Base-by-base conservation (phyloP, 78 protist species). In the Polysphondylium violaceum region DNA sequence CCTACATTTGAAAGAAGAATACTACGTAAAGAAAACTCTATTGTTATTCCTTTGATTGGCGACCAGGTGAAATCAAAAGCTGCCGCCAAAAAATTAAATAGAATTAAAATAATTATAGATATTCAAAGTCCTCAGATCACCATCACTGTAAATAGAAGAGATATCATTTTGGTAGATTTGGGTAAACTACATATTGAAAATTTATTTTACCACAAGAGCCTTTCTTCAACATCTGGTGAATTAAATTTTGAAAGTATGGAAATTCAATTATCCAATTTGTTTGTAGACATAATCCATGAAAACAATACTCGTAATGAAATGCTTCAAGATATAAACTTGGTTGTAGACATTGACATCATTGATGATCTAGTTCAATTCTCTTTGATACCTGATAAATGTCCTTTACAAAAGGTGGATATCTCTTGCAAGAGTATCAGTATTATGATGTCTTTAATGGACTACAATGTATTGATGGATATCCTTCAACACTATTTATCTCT, bases 141-240 rank as follows among this genome's bases (percentile, higher is more conserved):
- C 53, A 59, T 83, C 14, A 58, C 72, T 33, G 3, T 67, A 31
- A 29, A 55, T 58, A 43, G 25, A 2, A 35, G 23, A 9, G 72
- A 69, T 69, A 44, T 35, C 1, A 27, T 83, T 27, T 17, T 83
- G n/a, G 44, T 83, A n/a, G 75, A 83, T 69, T 35, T 83, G 17
- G 91, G 91, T 38, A 67, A 69, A 63, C 27, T 83, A 43, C 77
- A 83, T 55, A 40, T 67, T 27, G 79, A 83, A 5, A 69, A 83
- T 58, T 36, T 83, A 16, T 83, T 58, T 40, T 59, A 55, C 27
- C 59, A 14, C 25, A 51, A 44, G 21, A 36, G n/a, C 0, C 23
- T 41, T 12, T 31, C 16, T 27, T 51, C 27, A 16, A 61, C 41
- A 4, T n/a, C n/a, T 16, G 55, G 55, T 31, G 29, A n/a, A 23